Percentiles rank a stretch among this genome's conserved stretches.
Evolutionary conservation across 169 alveolate species (phyloP).

Genomic region (Eimeria falciformis): DNA sequence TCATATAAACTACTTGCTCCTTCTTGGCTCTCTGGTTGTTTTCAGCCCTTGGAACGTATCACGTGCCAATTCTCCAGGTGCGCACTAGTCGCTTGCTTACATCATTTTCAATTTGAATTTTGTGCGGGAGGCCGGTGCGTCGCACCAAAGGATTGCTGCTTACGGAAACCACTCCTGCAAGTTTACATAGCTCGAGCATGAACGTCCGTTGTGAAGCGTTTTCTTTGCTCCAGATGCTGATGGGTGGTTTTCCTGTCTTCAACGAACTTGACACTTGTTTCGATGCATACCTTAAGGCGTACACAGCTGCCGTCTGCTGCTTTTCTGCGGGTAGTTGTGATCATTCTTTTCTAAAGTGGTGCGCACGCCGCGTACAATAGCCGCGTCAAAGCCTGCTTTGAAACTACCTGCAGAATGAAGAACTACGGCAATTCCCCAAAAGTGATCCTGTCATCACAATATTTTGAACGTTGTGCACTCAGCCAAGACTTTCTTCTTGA

Average conservation of each 20-base stretch:
- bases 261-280: slow-evolving; percentile 69
- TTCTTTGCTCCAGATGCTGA: slow-evolving; percentile 22
- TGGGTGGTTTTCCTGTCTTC: slow-evolving; percentile 69
- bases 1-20: too few relatives aligned
- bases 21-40: not conserved
- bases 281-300: slow-evolving; percentile 68
- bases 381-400: not conserved
- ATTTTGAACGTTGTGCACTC: slow-evolving; percentile 26
- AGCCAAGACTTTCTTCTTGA: slow-evolving; percentile 57
- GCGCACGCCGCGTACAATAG: not conserved
- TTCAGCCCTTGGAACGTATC: slow-evolving; percentile 25
- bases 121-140: too few relatives aligned
- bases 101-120: not conserved
- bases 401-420: not conserved
- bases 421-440: not conserved
- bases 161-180: too few relatives aligned
- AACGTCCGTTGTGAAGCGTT: not conserved
- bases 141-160: too few relatives aligned
- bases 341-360: slow-evolving; percentile 38
- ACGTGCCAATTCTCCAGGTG: slow-evolving; percentile 54
- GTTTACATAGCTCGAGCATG: not conserved
- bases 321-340: slow-evolving; percentile 29
- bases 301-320: slow-evolving; percentile 15
- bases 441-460: not conserved
- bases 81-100: not conserved